Base-by-base conservation (phyloP, 2,329 filamentous ascomycete genomes). In the Claviceps fusiformis region DNA sequence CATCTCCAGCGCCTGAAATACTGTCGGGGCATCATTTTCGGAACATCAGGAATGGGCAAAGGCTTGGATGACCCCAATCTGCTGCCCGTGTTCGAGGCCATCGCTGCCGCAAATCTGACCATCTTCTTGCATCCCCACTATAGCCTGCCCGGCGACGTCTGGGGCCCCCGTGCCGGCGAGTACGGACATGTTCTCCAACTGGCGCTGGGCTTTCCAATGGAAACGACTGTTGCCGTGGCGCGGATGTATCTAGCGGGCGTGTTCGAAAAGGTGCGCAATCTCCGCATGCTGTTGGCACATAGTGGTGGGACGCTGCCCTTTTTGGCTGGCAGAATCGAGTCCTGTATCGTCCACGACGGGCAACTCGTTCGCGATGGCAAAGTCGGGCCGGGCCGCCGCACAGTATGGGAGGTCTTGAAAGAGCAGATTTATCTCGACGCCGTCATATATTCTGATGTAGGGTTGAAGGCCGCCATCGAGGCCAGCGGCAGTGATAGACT, bases 91-190 rank as follows among this genome's bases (percentile, higher is more conserved):
- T 88, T 89, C 69, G 68, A 76, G 11, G 83, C 85, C 0, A 70
- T 96, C 1, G 81, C 88, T 46, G 76, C 79, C 45, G 79, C 80
- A 0, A 68, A 75, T 8, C 74, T 89, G 39, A 74, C 87, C 29
- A 75, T 95, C 51, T 96, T 96, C 71, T 69, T 96, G 53, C 91
- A 96, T 69, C 91, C 91, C 33, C 91, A 96, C 70, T 95, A 96
- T 67, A 91, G 91, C 1, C 78, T 96, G 2, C 90, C 89, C 0
- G 79, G 80, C 57, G 79, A 82, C 9, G 88, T 95, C 3, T 95
- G 87, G 71, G 91, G 91, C 0, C 80, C 87, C 0, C 75, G 85
- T 8, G 81, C 80, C 0, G 74, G 72, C 27, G 83, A 85, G 57
- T 95, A 95, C 65, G 91, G 91, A 0, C 91, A 95, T 67, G 89